Evolutionary conservation across 176 grass and related monocot species (phyloP), one percentile per base, ranked within the genome.

Genomic region (Ensete ventricosum): DNA sequence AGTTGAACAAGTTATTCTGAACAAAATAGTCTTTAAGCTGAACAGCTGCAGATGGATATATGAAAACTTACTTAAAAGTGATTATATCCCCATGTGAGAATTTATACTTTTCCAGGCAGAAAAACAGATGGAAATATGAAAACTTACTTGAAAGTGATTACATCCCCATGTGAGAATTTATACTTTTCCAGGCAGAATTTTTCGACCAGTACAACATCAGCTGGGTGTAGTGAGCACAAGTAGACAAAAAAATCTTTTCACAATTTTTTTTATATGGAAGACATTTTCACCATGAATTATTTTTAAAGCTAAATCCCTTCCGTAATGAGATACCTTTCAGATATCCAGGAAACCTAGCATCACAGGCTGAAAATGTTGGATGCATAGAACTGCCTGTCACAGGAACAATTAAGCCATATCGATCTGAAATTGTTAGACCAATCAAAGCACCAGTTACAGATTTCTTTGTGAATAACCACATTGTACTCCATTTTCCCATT

Each of bases 21-120:
- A 55, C 23, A 69, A 22, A 78, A 67, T 25, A 66, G 14, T n/a
- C 54, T 8, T 24, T 0, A 16, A 48, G 50, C 2, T 69, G 52
- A 68, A 17, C 22, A 26, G 1, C 64, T 55, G 25, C 1, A 43
- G 3, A 25, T 69, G 19, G 51, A 55, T 51, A 17, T 16, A 19
- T 77, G 2, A 43, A 8, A 69, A 67, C 57, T 85, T 81, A 96
- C 93, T 25, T 23, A 69, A 97, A 83, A 43, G 88, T 43, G 71
- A 91, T 74, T 49, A 97, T 84, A 25, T 91, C 88, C 24, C 88
- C 90, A 20, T 84, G 80, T 50, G 86, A 93, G 77, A 98, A 84
- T 57, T 87, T 68, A 48, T 87, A 89, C 60, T 74, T 82, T 24
- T 81, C 19, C 20, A 91, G 88, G 73, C 80, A 84, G 53, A 72